Base-by-base conservation (phyloP, 2,329 filamentous ascomycete genomes). In the Epichloe baconii region DNA sequence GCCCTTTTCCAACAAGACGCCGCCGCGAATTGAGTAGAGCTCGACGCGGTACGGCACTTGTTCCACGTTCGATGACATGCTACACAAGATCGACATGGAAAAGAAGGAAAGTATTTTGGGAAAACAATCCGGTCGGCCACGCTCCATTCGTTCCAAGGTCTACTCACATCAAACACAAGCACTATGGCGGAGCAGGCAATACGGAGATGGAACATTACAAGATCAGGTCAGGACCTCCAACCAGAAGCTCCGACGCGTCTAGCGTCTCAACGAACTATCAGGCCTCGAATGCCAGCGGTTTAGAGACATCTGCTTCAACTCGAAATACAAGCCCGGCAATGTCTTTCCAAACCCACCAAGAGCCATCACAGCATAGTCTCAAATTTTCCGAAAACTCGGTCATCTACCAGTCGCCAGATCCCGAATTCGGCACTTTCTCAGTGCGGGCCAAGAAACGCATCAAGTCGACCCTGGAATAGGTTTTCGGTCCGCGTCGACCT, bases 1-100 rank as follows among this genome's bases (percentile, higher is more conserved):
- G 67, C 54, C 67, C 54, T 61, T 54, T 49, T 61, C 64, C 53
- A 60, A 61, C 57, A 70, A 69, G 59, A 70, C 68, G 57, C 68
- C 69, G 10, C 69, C 69, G 55, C 68, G 69, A 55, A 71, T 71
- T 58, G 68, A 71, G 58, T 71, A 71, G 65, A 59, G 58, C 57
- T 59, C 64, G 59, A 53, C 61, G 54, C 61, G 63, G 55, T 62
- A 58, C 54, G 63, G 64, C 58, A 59, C 59, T 54, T 59, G 53
- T 53, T 55, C 60, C 53, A 54, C 57, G 49, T 64, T 62, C 52
- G 63, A 65, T 41, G 56, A 56, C 45, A 52, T 60, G 36, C 15
- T 64, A 11, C 52, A 43, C 44, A 52, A 57, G 42, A 43, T 56
- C 8, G 51, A 55, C 11, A 52, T 50, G 42, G 48, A 49, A 8